These are phyloP conservation scores for Lactarius indigo DNA, from an alignment of 768 basidiomycete species.

Conservation along the genomic window DNA sequence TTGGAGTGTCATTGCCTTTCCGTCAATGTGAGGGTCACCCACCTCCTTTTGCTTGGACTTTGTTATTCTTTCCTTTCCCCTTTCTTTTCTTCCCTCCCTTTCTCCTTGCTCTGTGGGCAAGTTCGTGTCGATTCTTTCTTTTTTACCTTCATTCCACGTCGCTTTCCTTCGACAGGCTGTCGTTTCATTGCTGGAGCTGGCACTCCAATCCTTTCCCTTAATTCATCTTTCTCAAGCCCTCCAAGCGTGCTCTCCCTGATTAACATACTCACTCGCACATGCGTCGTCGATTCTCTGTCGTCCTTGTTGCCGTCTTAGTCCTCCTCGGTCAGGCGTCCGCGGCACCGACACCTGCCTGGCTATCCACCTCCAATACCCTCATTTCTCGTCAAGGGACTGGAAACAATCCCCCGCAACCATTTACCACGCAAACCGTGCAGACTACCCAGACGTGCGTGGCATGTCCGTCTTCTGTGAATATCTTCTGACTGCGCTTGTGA, in stretches of 20 bases:
- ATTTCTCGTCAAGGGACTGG: slow-evolving; percentile 26
- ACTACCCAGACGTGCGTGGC: slow-evolving; percentile 42
- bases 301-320: neutral
- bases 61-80: slow-evolving; percentile 4
- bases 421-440: slow-evolving; percentile 37
- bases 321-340: slow-evolving; percentile 13
- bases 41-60: slow-evolving; percentile 4
- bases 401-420: slow-evolving; percentile 32
- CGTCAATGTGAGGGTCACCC: neutral
- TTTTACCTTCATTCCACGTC: slow-evolving; percentile 26
- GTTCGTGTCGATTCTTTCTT: slow-evolving; percentile 27
- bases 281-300: slow-evolving; percentile 25
- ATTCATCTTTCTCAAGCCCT: slow-evolving; percentile 23
- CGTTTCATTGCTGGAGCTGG: slow-evolving; percentile 37
- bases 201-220: slow-evolving; percentile 34
- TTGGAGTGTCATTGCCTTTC: neutral
- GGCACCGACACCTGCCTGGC: neutral
- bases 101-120: slow-evolving; percentile 36
- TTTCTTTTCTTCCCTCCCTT: slow-evolving; percentile 3
- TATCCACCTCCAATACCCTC: neutral
- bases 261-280: slow-evolving; percentile 26
- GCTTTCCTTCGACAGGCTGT: slow-evolving; percentile 26
- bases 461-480: neutral
- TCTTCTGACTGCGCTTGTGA: neutral
- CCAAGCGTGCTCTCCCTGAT: slow-evolving; percentile 18